These are phyloP conservation scores for Dalbergia cochinchinensis DNA, from an alignment of 306 rosid species.

Conservation along the genomic window DNA sequence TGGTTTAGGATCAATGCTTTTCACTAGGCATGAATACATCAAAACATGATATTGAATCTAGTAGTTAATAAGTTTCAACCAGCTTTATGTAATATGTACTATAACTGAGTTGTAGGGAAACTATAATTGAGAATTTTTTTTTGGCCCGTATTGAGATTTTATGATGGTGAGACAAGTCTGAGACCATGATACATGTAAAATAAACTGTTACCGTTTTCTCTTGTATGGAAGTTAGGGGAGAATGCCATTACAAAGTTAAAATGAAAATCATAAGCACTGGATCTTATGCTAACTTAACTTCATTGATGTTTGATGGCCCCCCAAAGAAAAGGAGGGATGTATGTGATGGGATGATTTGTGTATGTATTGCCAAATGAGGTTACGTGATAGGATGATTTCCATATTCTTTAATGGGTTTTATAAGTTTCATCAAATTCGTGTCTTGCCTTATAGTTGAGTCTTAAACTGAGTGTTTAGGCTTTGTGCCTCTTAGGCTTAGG, in stretches of 20 bases:
- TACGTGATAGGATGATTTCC: background rate
- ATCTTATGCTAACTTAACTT: background rate
- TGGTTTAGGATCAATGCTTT: slow-evolving; percentile 22
- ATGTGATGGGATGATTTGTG: background rate
- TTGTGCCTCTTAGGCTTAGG: background rate
- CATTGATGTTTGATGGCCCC: background rate
- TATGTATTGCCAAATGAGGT: background rate
- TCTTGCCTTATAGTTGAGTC: too few species aligned
- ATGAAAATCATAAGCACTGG: background rate
- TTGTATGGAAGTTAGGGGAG: background rate
- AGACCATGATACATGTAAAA: slow-evolving; percentile 12
- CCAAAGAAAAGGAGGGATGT: background rate
- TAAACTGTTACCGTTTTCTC: background rate
- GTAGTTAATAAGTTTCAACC: slow-evolving; percentile 34
- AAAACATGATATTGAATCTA: slow-evolving; percentile 15
- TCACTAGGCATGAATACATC: slow-evolving; percentile 19
- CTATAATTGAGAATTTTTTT: background rate
- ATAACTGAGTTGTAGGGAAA: slow-evolving; percentile 19
- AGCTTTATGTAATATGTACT: slow-evolving; percentile 26
- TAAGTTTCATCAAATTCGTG: background rate
- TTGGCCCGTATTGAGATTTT: background rate
- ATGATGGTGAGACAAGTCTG: slow-evolving; percentile 9
- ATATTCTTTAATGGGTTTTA: background rate
- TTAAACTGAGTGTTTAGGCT: background rate
- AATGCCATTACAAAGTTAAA: slow-evolving; percentile 1